Base-by-base conservation (phyloP, 1,284 basidiomycete species). In the Mycena sp. region DNA sequence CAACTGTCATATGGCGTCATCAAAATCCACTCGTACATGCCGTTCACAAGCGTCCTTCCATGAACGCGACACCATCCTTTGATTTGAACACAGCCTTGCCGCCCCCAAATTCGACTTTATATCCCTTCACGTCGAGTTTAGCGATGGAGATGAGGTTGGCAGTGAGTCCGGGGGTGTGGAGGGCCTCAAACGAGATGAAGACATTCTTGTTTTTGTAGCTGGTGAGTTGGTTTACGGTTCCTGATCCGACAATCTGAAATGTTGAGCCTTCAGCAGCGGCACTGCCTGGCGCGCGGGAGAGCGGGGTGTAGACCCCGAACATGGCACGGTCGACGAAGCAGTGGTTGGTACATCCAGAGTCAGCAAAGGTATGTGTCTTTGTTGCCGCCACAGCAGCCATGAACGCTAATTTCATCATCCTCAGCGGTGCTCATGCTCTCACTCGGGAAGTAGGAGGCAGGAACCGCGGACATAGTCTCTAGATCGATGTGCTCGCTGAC, bases 261-360 rank as follows among this genome's bases (percentile, higher is more conserved):
- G 21, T 21, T 7, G 44, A 45, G 7, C 30, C 55, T 21, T 69
- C 57, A 1, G 57, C 37, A 1, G 46, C 60, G 21, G 63, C n/a
- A n/a, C n/a, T 53, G 7, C 71, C 72, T 1, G 37, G 25, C 4
- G 25, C 12, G 38, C 40, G 1, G 21, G 67, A 55, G 6, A 37
- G 3, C 25, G 25, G 5, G 5, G 35, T 29, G 35, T 72, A 72
- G 9, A 46, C 41, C 11, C 44, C 45, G 50, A 74, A 74, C 4
- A 64, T 56, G 0, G 21, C 7, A 1, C 30, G 17, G 32, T 67
- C 43, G 0, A 64, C 49, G 50, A 74, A 73, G 49, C 68, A 74
- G 38, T 71, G 67, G 46, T 74, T 61, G 29, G 56, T 72, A 0
- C 70, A 68, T 0, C 69, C 67, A 0, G 69, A 73, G 28, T 74